Evolutionary conservation across 768 basidiomycete genomes (phyloP), one percentile per base, ranked within the genome.

Genomic region (Rhodotorula graminis): DNA sequence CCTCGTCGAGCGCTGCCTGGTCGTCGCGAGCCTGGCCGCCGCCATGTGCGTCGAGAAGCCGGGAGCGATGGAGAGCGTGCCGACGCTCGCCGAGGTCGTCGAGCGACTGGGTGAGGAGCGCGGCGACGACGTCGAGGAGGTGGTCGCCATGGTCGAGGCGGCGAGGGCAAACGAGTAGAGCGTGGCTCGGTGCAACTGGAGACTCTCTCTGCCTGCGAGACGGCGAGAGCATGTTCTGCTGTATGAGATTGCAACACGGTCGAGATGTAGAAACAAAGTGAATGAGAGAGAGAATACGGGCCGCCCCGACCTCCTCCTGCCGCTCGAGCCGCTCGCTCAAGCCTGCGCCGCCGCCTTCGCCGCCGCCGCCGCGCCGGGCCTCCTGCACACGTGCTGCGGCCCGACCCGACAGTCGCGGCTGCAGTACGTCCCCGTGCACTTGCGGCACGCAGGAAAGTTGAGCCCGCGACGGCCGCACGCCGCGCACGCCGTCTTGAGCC

Each of bases 21-120:
- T 55, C 19, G 42, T 74, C 29, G 68, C 71, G 25, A 58, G 59
- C 23, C 71, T 77, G 64, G 79, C 80, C 0, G 77, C 78, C 1
- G 78, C 78, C 7, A 78, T 80, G 64, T 77, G 76, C 44, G 73
- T 74, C 52, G 78, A 79, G 61, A 71, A 61, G 21, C 53, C 74
- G 29, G 80, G 80, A 11, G 80, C 80, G 19, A 77, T 79, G 76
- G 79, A 80, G 61, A 76, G 76, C 21, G 75, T 80, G 14, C 79
- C 80, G 37, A 71, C 31, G 14, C 42, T 77, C 42, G 40, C 44
- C 19, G 66, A 73, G 19, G 80, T 80, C 12, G 50, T 64, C 42
- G 64, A 33, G 23, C 65, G 77, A 21, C 65, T 78, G 42, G 67
- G 37, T 4, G 5, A 58, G 3, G 31, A 11, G 33, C 21, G 49